phyloP scores from a whole-genome alignment of 257 asterid genomes.

The Plantago ovata region DNA sequence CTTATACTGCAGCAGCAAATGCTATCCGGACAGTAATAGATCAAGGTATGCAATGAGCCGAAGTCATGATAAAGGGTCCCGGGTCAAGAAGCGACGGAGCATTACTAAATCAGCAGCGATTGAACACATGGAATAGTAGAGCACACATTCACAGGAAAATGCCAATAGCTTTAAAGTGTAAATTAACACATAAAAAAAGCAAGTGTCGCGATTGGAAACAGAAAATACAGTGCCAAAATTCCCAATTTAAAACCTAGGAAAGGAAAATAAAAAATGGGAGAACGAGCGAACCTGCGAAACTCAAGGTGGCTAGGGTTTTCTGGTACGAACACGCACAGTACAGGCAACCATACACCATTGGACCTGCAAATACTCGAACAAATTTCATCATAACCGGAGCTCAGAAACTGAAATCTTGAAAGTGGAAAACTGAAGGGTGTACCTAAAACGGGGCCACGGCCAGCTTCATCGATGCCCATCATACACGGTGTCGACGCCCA shows the following conservation, averaged over 20 bases:
- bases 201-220: not conserved
- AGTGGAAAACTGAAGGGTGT: not conserved
- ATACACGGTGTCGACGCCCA: slow-evolving; percentile 93
- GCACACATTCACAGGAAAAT: too few relatives aligned
- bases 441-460: slow-evolving; percentile 99
- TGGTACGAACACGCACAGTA: slow-evolving; percentile 77
- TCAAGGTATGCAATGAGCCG: too few relatives aligned
- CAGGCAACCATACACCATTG: slow-evolving; percentile 96
- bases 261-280: not conserved
- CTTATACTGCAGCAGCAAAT: too few relatives aligned
- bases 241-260: not conserved
- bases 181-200: not conserved
- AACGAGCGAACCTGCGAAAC: slow-evolving; percentile 64
- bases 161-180: too few relatives aligned
- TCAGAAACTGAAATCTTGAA: slow-evolving; percentile 11
- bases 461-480: slow-evolving; percentile 99
- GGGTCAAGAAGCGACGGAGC: too few relatives aligned
- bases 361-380: slow-evolving; percentile 46
- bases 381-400: slow-evolving; percentile 4
- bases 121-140: too few relatives aligned
- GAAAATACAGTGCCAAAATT: too few relatives aligned
- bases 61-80: too few relatives aligned
- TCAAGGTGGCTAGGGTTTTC: slow-evolving; percentile 76
- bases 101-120: too few relatives aligned
- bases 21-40: too few relatives aligned